Conservation (phyloP, 225 moss, liverwort and hornwort genomes). For the Pseudoscleropodium purum region DNA sequence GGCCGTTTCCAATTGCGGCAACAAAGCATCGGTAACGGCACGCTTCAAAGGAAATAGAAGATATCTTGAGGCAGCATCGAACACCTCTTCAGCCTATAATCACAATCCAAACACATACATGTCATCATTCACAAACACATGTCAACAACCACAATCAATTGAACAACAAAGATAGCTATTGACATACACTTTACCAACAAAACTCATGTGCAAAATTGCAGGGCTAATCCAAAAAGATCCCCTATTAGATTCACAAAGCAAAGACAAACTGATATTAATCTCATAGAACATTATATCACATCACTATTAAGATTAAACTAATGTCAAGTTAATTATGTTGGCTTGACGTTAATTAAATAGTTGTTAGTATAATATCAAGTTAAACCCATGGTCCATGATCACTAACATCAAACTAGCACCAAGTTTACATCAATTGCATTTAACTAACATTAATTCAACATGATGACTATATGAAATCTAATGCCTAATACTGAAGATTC, state of each 20-base stretch:
- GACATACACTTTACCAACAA: background rate
- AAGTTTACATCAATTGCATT: background rate
- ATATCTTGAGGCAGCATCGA: slow-evolving; percentile 91
- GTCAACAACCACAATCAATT: background rate
- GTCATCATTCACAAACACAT: background rate
- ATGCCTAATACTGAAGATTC: background rate
- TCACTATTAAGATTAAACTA: background rate
- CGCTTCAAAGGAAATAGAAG: slow-evolving; percentile 84
- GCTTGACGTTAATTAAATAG: background rate
- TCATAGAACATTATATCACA: background rate
- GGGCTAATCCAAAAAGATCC: background rate
- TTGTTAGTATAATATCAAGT: background rate
- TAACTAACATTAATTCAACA: background rate
- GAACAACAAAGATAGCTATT: background rate
- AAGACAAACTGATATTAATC: background rate
- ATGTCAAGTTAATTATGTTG: background rate
- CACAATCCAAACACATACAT: background rate
- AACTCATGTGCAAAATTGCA: background rate
- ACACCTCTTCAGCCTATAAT: slow-evolving; percentile 78
- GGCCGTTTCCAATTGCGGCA: slow-evolving; percentile 74
- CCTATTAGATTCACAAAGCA: background rate
- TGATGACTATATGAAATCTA: background rate
- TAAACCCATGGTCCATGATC: background rate
- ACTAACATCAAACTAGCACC: background rate
- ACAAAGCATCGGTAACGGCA: slow-evolving; percentile 70